Base-by-base conservation (phyloP, 2,329 filamentous ascomycete species). In the Xylariaceae sp. region DNA sequence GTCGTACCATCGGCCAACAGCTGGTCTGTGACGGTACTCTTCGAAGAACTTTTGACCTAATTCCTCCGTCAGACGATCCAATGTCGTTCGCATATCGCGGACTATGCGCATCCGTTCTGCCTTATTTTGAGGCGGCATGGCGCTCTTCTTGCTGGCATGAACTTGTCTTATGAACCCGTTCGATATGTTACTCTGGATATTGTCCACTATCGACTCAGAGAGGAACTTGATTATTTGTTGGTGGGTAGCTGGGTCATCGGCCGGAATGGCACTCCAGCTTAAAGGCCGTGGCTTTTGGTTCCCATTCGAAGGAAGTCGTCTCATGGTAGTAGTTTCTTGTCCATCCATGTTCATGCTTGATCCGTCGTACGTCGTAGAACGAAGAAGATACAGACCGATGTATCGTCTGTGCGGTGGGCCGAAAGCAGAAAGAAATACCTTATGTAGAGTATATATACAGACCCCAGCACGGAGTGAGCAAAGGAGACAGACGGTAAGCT, bases 1-100 rank as follows among this genome's bases (percentile, higher is more conserved):
- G 47, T 64, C 63, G 17, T 64, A 64, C 63, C 63, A 64, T 10
- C 63, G 61, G n/a, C 63, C 63, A 57, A 64, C 63, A n/a, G 56
- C 37, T 39, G 63, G 63, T 23, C 63, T 56, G n/a, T 61, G 39
- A 39, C 61, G 58, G 48, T 61, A 64, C 42, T 64, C 61, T 17
- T 64, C 61, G 15, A 63, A 64, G 42, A 64, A 64, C 34, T 63
- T 63, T 56, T 64, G 61, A 2, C 63, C 63, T 37, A 64, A 30
- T 42, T 64, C 63, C 50, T 64, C 63, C 11, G 63, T 64, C 51
- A 64, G 58, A 8, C 63, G 63, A 50, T 64, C 63, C 17, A 64
- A 53, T 13, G 63, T 56, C 17, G 61, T 59, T 47, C 63, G 61
- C 63, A 64, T 64, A 23, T 57, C 53, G 34, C 63, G 63, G 49